These are phyloP conservation scores for Tardiomyces digboiensis DNA, from an alignment of 1,139 yeast genomes.

Conservation along the genomic window DNA sequence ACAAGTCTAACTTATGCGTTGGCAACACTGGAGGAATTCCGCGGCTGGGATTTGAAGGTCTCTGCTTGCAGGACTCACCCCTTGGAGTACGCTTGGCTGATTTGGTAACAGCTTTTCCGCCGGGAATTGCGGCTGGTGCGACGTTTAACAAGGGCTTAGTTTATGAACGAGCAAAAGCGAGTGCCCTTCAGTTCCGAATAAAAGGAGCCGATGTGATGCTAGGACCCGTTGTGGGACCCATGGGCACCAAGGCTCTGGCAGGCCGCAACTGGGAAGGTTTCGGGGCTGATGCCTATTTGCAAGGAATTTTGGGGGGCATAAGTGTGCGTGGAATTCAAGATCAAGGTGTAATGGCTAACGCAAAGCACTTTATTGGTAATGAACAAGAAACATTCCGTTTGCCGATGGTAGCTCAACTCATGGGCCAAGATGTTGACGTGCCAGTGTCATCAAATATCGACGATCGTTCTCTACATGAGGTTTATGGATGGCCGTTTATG, in stretches of 20 bases:
- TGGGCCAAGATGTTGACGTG: slow-evolving; percentile 4
- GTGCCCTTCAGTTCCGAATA: slow-evolving; percentile 46
- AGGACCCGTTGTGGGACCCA: slow-evolving; percentile 59
- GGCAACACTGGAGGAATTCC: slow-evolving; percentile 57
- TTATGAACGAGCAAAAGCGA: slow-evolving; percentile 44
- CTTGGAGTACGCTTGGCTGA: slow-evolving; percentile 54
- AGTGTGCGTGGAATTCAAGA: slow-evolving; percentile 51
- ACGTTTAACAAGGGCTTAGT: slow-evolving; percentile 48
- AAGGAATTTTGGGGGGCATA: slow-evolving; percentile 45
- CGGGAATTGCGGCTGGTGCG: slow-evolving; percentile 50
- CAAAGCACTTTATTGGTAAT: slow-evolving; percentile 47
- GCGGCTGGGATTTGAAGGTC: slow-evolving; percentile 42
- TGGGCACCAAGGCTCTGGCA: slow-evolving; percentile 52
- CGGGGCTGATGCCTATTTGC: slow-evolving; percentile 55
- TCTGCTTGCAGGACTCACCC: slow-evolving; percentile 59
- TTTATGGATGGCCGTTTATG: slow-evolving; percentile 60
- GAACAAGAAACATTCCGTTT: slow-evolving; percentile 53
- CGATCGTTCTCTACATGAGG: slow-evolving; percentile 54
- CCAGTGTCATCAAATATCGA: slow-evolving; percentile 38
- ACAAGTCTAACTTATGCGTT: slow-evolving; percentile 55
- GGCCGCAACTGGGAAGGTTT: slow-evolving; percentile 63
- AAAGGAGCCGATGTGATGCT: slow-evolving; percentile 54
- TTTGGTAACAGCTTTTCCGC: slow-evolving; percentile 47
- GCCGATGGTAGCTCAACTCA: too few species aligned
- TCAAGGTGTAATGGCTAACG: slow-evolving; percentile 47